Evolutionary conservation across 108 stramenopile genomes (phyloP), one percentile per base, ranked within the genome.

Genomic region (Thalassiosira profunda): DNA sequence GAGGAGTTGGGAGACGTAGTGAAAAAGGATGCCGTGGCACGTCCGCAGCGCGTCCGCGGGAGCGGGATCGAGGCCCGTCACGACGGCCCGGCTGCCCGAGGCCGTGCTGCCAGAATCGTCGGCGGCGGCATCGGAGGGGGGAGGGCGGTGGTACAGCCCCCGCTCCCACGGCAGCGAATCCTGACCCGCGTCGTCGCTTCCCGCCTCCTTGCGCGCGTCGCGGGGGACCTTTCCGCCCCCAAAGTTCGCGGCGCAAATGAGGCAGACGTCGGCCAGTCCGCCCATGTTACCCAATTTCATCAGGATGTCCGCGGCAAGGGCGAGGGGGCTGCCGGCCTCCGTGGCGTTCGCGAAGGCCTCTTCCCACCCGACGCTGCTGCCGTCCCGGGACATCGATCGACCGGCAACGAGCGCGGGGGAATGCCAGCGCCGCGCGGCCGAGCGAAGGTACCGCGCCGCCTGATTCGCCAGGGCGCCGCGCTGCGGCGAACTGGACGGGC

Each of bases 191-290:
- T 55, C 57, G 54, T 65, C 74, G 40, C 75, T 64, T n/a, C n/a
- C n/a, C 9, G 61, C 23, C 34, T 76, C 70, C 35, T 81, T 74
- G 3, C 59, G 58, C 15, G 72, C 70, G 40, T 73, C 59, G 11
- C 68, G 43, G 15, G 12, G 49, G 17, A 70, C 74, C 41, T 63
- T 79, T 8, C 42, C 45, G 28, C 80, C 74, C 9, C 59, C 83
- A 60, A 96, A 96, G 61, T 96, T 94, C 2, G 67, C 45, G 12
- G 91, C 89, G 35, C 89, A 91, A 18, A 76, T 73, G 58, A 94
- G 77, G 59, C 91, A 92, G 12, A 96, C 78, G 49, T 91, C 90
- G 8, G 86, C 96, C 8, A 89, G 38, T n/a, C 81, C 86, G 18
- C 61, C 75, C 21, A 87, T 74, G 57, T 91, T 83, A 34, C 58